Conservation (phyloP, 805 yeast species). For the Suhomyces canberraensis region DNA sequence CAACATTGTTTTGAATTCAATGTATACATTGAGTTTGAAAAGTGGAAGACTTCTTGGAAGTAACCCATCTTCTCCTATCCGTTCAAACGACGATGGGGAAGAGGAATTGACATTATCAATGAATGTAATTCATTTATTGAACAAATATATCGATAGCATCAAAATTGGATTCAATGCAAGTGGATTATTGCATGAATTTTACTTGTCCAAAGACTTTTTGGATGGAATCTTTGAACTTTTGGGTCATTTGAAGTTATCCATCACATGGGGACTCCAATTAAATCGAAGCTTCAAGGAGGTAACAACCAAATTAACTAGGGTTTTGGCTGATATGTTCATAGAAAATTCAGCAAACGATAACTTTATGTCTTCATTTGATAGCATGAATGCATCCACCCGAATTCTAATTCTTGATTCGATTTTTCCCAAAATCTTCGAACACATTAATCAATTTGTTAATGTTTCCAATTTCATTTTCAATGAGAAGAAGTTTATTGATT, state of each 20-base stretch:
- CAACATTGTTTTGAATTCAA: conserved; percentile 31
- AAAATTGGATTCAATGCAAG: conserved; percentile 26
- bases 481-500: conserved; percentile 26
- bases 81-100: conserved; percentile 1
- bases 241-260: conserved; percentile 29
- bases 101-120: conserved; percentile 20
- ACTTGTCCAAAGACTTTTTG: conserved; percentile 30
- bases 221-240: conserved; percentile 39
- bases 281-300: conserved; percentile 13
- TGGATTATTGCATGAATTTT: conserved; percentile 21
- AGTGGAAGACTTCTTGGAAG: conserved; percentile 32
- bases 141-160: conserved; percentile 29
- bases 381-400: conserved; percentile 33
- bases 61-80: conserved; percentile 32
- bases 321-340: conserved; percentile 36
- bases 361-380: conserved; percentile 22
- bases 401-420: conserved; percentile 30
- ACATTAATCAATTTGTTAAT: conserved; percentile 30
- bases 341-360: conserved; percentile 19
- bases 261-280: conserved; percentile 22
- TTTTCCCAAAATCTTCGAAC: conserved; percentile 36
- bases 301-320: conserved; percentile 26
- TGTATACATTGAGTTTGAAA: conserved; percentile 24
- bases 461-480: conserved; percentile 34
- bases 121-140: conserved; percentile 36